These are phyloP conservation scores for Silene coronaria DNA, from an alignment of 179 eudicot genomes.

Conservation along the genomic window DNA sequence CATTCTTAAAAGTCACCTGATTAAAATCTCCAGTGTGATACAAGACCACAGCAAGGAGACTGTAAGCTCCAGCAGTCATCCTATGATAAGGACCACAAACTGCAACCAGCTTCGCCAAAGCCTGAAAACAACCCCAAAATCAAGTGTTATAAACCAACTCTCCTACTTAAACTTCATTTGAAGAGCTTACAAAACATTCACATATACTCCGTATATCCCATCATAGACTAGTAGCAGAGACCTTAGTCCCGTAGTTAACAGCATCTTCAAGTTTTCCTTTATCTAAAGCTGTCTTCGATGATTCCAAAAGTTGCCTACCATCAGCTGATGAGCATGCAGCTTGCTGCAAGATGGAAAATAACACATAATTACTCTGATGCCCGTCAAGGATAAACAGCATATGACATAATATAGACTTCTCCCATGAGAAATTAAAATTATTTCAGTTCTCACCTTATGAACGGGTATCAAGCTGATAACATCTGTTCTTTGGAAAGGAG, in stretches of 20 bases:
- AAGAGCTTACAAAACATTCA: not conserved
- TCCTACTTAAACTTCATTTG: not conserved
- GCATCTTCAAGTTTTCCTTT: constrained; percentile 99
- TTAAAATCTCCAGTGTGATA: constrained; percentile 99
- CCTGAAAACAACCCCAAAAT: constrained; percentile 44
- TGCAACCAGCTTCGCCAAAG: constrained; percentile 94
- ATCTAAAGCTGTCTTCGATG: constrained; percentile 96
- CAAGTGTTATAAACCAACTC: constrained; percentile 13
- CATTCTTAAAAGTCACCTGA: constrained; percentile 48
- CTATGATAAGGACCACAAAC: constrained; percentile 99
- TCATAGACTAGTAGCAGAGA: constrained; percentile 20
- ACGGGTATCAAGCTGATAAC: constrained; percentile 86
- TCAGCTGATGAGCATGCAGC: constrained; percentile 99
- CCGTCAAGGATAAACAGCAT: not conserved
- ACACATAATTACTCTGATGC: constrained; percentile 6
- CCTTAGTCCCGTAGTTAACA: constrained; percentile 97
- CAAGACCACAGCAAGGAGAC: constrained; percentile 96
- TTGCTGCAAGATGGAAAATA: constrained; percentile 57
- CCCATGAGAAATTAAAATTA: not conserved
- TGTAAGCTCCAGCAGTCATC: constrained; percentile 99
- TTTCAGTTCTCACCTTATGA: constrained; percentile 67
- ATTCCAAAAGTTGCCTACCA: constrained; percentile 94
- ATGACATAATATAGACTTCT: not conserved
- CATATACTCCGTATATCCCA: not conserved
- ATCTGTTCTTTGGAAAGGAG: constrained; percentile 72